phyloP scores from a whole-genome alignment of 192 early-diverging fungal species.

The Pilaira anomala region DNA sequence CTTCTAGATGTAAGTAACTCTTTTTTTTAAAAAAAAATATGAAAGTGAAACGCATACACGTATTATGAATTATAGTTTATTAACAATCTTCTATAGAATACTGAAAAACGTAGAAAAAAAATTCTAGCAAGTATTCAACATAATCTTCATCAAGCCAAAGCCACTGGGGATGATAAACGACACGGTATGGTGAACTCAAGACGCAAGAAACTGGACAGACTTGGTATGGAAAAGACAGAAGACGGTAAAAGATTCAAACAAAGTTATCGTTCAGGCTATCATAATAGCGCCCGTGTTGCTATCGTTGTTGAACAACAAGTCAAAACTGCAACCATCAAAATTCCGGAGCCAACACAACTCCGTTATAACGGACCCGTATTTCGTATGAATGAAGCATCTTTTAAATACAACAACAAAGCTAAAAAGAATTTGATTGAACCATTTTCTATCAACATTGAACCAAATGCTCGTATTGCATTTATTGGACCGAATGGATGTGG shows the following conservation, averaged over 20 bases:
- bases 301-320: slow-evolving; percentile 60
- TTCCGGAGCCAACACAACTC: slow-evolving; percentile 66
- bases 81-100: slow-evolving; percentile 20
- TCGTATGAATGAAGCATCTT: slow-evolving; percentile 55
- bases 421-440: slow-evolving; percentile 50
- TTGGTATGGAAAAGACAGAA: slow-evolving; percentile 65
- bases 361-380: slow-evolving; percentile 67
- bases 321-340: slow-evolving; percentile 54
- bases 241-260: slow-evolving; percentile 69
- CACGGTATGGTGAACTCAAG: slow-evolving; percentile 71
- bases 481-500: slow-evolving; percentile 84
- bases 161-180: slow-evolving; percentile 81
- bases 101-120: slow-evolving; percentile 72
- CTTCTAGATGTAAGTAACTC: slow-evolving; percentile 40
- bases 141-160: slow-evolving; percentile 67
- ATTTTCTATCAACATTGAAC: slow-evolving; percentile 68
- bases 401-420: slow-evolving; percentile 33
- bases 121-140: slow-evolving; percentile 79
- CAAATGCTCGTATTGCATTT: slow-evolving; percentile 66
- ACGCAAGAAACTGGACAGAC: slow-evolving; percentile 71
- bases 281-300: slow-evolving; percentile 47
- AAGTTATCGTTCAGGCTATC: slow-evolving; percentile 56
- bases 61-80: neutral
- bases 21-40: neutral
- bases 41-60: no score